Evolutionary conservation across 129 eudicot genomes (phyloP).

Genomic region (Ambrosia trifida): DNA sequence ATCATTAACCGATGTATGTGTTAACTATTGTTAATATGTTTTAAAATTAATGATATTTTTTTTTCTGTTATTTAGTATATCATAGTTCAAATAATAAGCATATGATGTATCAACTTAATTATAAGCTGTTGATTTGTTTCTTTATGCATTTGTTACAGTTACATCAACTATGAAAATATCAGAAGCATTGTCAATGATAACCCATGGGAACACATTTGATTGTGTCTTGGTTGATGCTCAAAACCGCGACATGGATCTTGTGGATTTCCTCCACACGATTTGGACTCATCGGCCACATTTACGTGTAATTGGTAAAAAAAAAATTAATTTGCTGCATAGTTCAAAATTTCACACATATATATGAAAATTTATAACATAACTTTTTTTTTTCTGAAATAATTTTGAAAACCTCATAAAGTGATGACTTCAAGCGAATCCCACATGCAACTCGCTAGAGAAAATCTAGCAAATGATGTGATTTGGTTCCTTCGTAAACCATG

Average conservation of each 20-base stretch:
- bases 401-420: conserved; percentile 25
- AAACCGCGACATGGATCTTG: conserved; percentile 8
- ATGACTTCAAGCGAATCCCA: background rate
- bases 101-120: background rate
- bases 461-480: conserved; percentile 3
- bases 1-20: too few relatives aligned
- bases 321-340: background rate
- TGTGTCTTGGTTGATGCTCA: conserved; percentile 28
- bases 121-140: background rate
- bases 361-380: background rate
- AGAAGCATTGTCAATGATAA: conserved; percentile 26
- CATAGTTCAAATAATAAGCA: background rate
- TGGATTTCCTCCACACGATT: conserved; percentile 4
- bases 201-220: background rate
- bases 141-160: conserved; percentile 5
- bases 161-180: conserved; percentile 10
- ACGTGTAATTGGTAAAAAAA: conserved; percentile 22
- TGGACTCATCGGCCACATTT: conserved; percentile 22
- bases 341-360: background rate
- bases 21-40: background rate
- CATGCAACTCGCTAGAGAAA: background rate
- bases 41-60: background rate
- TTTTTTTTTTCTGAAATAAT: background rate
- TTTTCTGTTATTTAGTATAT: background rate
- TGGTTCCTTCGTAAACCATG: conserved; percentile 25